Evolutionary conservation across 257 asterid species (phyloP).

Genomic region (Perilla frutescens): DNA sequence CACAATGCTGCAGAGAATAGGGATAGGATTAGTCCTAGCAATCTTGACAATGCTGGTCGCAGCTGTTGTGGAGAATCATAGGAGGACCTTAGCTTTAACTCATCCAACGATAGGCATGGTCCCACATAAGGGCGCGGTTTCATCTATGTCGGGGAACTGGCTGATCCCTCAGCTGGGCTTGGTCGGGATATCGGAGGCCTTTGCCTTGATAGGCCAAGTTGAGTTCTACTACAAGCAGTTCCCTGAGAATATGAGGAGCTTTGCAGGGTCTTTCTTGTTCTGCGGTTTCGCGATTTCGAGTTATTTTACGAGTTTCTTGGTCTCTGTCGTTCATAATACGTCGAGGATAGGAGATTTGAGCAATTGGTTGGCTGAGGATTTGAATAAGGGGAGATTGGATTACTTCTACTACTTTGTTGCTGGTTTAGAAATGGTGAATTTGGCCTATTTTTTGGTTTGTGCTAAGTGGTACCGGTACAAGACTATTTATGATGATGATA

Average conservation of each 20-base stretch:
- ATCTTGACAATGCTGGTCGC: conserved; percentile 42
- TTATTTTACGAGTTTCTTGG: conserved; percentile 49
- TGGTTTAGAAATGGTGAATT: conserved; percentile 45
- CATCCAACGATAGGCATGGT: conserved; percentile 41
- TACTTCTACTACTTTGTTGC: conserved; percentile 53
- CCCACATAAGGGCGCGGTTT: conserved; percentile 38
- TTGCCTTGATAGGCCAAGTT: conserved; percentile 40
- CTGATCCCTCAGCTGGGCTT: conserved; percentile 43
- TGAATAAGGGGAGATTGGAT: conserved; percentile 55
- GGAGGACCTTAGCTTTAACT: conserved; percentile 40
- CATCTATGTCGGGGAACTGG: conserved; percentile 56
- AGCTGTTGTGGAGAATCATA: conserved; percentile 36
- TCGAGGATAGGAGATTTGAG: conserved; percentile 26
- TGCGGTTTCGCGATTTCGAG: conserved; percentile 43
- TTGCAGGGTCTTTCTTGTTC: conserved; percentile 47
- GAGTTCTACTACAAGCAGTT: conserved; percentile 61
- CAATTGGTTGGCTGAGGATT: conserved; percentile 55
- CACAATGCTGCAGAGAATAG: conserved; percentile 49
- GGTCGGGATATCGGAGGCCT: conserved; percentile 51
- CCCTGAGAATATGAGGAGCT: conserved; percentile 64
- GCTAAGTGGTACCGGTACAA: conserved; percentile 52
- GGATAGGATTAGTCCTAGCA: conserved; percentile 40
- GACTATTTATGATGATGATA: background rate
- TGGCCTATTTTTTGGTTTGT: conserved; percentile 49
- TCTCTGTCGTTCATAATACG: conserved; percentile 36